phyloP scores from a whole-genome alignment of 1,284 basidiomycete genomes.

The Xanthoconium separans region DNA sequence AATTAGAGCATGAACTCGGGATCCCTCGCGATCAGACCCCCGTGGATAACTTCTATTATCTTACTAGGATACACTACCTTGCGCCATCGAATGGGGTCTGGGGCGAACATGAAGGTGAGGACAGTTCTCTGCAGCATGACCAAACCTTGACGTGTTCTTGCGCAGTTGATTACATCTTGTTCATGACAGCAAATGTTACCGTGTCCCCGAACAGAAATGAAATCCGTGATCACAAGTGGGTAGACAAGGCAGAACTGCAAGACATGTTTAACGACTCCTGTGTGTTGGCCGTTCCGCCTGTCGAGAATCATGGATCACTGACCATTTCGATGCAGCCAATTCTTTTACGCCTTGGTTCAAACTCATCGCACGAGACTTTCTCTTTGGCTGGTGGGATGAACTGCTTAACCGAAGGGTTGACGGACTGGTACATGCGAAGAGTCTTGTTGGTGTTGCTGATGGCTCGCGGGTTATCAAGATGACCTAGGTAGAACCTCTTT shows the following conservation, averaged over 20 bases:
- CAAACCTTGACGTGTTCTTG: conserved; percentile 3
- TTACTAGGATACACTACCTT: conserved; percentile 97
- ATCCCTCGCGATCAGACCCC: conserved; percentile 81
- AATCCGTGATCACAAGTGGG: conserved; percentile 90
- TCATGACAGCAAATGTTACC: conserved; percentile 88
- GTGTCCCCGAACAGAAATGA: conserved; percentile 88
- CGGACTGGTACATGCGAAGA: conserved; percentile 68
- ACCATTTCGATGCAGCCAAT: conserved; percentile 52
- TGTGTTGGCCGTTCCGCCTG: conserved; percentile 35
- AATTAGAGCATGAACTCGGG: conserved; percentile 96
- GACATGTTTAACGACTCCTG: conserved; percentile 86
- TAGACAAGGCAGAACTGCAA: conserved; percentile 86
- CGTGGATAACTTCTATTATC: conserved; percentile 88
- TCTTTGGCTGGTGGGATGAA: conserved; percentile 99
- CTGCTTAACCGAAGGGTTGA: conserved; percentile 63
- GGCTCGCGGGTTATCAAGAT: conserved; percentile 78
- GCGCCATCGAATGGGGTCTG: conserved; percentile 91
- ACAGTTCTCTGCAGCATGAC: not conserved
- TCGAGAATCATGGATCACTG: conserved; percentile 5
- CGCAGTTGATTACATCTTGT: conserved; percentile 98
- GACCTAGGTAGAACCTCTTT: conserved; percentile 40
- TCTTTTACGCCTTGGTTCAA: conserved; percentile 99
- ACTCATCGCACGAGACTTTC: conserved; percentile 93
- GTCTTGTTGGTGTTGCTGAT: conserved; percentile 66
- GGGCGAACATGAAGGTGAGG: conserved; percentile 97